These are phyloP conservation scores for Trichoderma hamatum DNA, from an alignment of 2,329 filamentous ascomycete species.

Conservation along the genomic window DNA sequence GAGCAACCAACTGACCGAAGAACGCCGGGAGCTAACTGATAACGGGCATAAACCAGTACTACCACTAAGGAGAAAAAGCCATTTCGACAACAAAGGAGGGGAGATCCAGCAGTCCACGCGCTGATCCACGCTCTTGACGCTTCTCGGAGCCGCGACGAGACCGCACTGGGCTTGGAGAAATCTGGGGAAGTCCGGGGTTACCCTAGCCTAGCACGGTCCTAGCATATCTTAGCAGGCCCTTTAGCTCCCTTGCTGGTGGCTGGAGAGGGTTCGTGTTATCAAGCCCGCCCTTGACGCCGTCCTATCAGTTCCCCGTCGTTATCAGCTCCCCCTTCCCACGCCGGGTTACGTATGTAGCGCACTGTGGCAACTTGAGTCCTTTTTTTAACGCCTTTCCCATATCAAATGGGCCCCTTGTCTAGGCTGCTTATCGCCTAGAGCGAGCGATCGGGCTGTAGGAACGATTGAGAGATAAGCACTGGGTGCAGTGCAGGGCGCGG, in stretches of 20 bases:
- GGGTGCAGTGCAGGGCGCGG: background rate
- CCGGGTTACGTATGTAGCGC: background rate
- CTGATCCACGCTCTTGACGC: conserved; percentile 3
- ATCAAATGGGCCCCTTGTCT: background rate
- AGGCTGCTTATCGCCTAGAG: conserved; percentile 16
- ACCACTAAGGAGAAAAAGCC: background rate
- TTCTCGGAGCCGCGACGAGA: background rate
- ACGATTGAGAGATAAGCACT: conserved; percentile 15
- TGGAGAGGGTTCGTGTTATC: conserved; percentile 1
- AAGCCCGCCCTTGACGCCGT: background rate
- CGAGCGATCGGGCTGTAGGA: background rate
- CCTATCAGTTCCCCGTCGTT: conserved; percentile 24
- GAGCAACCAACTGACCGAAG: background rate
- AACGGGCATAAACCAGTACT: conserved; percentile 18
- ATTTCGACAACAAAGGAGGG: background rate
- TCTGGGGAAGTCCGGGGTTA: conserved; percentile 26
- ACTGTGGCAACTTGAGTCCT: conserved; percentile 10
- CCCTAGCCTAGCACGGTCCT: conserved; percentile 17
- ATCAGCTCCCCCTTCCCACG: background rate
- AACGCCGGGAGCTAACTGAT: background rate
- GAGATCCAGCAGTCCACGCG: background rate
- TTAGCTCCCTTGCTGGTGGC: background rate
- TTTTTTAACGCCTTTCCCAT: conserved; percentile 1
- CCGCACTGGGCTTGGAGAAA: conserved; percentile 7
- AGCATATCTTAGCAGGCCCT: conserved; percentile 7